These are phyloP conservation scores for Phytophthora litchii DNA, from an alignment of 352 stramenopile genomes.

Conservation along the genomic window DNA sequence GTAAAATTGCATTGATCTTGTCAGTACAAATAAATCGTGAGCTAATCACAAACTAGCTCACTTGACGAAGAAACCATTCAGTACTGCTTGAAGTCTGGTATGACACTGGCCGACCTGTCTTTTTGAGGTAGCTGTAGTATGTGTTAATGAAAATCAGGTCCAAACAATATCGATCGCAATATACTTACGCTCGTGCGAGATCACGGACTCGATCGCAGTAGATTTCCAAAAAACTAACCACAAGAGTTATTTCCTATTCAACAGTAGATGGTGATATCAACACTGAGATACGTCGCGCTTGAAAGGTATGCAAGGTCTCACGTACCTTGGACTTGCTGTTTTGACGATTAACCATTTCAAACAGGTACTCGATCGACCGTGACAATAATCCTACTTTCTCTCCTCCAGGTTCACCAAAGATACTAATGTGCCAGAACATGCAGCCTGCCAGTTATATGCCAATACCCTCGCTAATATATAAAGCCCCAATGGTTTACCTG, in stretches of 20 bases:
- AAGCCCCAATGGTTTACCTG: slow-evolving; percentile 43
- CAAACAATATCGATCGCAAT: not conserved
- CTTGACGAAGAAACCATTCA: slow-evolving; percentile 86
- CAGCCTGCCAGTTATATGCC: too few relatives aligned
- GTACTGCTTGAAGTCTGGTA: slow-evolving; percentile 82
- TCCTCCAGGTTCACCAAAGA: slow-evolving; percentile 85
- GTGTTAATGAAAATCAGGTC: slow-evolving; percentile 7
- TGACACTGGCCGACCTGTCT: slow-evolving; percentile 63
- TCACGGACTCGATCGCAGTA: slow-evolving; percentile 94
- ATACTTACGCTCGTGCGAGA: slow-evolving; percentile 84
- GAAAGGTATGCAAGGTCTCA: not conserved
- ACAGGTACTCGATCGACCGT: slow-evolving; percentile 90
- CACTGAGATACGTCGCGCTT: not conserved
- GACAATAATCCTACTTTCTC: slow-evolving; percentile 90
- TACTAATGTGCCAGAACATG: slow-evolving; percentile 56
- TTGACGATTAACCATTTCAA: slow-evolving; percentile 78
- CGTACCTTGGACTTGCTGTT: slow-evolving; percentile 64
- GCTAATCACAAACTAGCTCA: slow-evolving; percentile 9
- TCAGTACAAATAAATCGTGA: slow-evolving; percentile 1
- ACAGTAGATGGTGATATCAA: not conserved
- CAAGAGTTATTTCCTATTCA: slow-evolving; percentile 75
- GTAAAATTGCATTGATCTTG: not conserved
- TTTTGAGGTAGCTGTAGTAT: slow-evolving; percentile 67
- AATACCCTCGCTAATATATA: too few relatives aligned
- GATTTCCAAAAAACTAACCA: slow-evolving; percentile 94